These are phyloP conservation scores for Tolypocladium amazonense DNA, from an alignment of 2,329 filamentous ascomycete genomes.

Conservation along the genomic window DNA sequence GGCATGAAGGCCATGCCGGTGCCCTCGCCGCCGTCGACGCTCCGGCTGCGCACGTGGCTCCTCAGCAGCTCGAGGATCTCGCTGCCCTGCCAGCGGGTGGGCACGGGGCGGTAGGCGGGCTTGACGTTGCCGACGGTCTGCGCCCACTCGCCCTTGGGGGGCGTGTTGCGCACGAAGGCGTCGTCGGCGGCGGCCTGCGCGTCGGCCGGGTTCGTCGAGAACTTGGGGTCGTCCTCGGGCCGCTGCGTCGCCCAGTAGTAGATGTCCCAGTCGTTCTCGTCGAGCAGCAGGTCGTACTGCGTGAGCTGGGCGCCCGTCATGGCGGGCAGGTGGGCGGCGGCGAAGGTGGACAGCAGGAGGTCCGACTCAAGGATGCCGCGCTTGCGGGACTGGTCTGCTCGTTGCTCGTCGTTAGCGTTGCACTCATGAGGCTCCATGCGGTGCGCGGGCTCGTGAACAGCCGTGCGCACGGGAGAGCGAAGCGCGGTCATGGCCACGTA, in stretches of 20 bases:
- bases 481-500: slow-evolving; percentile 27
- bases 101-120: slow-evolving; percentile 86
- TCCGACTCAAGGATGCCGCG: slow-evolving; percentile 93
- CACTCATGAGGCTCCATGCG: not conserved
- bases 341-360: slow-evolving; percentile 92
- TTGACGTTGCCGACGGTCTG: slow-evolving; percentile 93
- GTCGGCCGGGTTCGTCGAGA: slow-evolving; percentile 26
- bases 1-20: slow-evolving; percentile 50
- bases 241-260: slow-evolving; percentile 99
- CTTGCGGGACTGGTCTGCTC: slow-evolving; percentile 86
- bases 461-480: not conserved
- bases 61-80: slow-evolving; percentile 69
- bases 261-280: slow-evolving; percentile 99
- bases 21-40: slow-evolving; percentile 27
- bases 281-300: slow-evolving; percentile 85
- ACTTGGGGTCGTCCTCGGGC: slow-evolving; percentile 27
- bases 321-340: slow-evolving; percentile 60
- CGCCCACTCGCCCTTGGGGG: slow-evolving; percentile 71
- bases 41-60: slow-evolving; percentile 62
- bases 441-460: not conserved
- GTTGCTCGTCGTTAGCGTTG: not conserved
- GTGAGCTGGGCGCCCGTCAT: slow-evolving; percentile 67
- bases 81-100: slow-evolving; percentile 72
- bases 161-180: slow-evolving; percentile 20
- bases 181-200: slow-evolving; percentile 12